phyloP scores from a whole-genome alignment of 2,329 filamentous ascomycete species.

The Exophiala lecanii-corni region DNA sequence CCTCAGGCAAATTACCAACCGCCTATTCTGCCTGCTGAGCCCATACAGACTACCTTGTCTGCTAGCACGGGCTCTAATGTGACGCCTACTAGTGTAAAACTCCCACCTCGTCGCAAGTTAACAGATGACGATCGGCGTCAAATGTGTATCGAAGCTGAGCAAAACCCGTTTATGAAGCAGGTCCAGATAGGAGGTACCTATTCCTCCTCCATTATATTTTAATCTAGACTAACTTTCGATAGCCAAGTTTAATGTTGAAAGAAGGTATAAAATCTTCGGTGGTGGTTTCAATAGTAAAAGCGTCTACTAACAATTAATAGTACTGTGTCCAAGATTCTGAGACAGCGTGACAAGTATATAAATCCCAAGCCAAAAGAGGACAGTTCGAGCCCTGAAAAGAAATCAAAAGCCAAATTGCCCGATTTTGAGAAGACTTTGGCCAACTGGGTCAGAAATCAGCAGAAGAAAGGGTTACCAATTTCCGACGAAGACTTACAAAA shows the following conservation, averaged over 20 bases:
- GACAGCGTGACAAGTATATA: conserved; percentile 91
- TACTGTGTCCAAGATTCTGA: conserved; percentile 96
- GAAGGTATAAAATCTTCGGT: conserved; percentile 69
- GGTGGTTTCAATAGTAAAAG: too few relatives aligned
- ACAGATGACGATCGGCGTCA: conserved; percentile 83
- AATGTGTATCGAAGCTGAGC: conserved; percentile 92
- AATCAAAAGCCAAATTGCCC: conserved; percentile 76
- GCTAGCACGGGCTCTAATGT: conserved; percentile 40
- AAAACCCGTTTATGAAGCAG: conserved; percentile 87
- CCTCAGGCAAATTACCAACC: conserved; percentile 48
- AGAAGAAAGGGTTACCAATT: conserved; percentile 57
- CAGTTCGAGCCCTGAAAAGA: conserved; percentile 73
- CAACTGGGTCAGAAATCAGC: conserved; percentile 80
- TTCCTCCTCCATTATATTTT: too few relatives aligned
- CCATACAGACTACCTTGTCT: conserved; percentile 45
- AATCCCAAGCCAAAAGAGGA: conserved; percentile 59
- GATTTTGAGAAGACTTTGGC: conserved; percentile 88
- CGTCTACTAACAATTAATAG: conserved; percentile 48
- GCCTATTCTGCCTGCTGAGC: conserved; percentile 51
- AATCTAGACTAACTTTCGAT: conserved; percentile 34
- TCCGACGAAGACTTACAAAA: conserved; percentile 26
- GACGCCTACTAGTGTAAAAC: conserved; percentile 27
- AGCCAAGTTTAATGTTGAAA: conserved; percentile 90
- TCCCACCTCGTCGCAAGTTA: conserved; percentile 72
- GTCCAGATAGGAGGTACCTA: conserved; percentile 85